Conservation (phyloP, 2,329 filamentous ascomycete species). For the Mollisiaceae sp. region DNA sequence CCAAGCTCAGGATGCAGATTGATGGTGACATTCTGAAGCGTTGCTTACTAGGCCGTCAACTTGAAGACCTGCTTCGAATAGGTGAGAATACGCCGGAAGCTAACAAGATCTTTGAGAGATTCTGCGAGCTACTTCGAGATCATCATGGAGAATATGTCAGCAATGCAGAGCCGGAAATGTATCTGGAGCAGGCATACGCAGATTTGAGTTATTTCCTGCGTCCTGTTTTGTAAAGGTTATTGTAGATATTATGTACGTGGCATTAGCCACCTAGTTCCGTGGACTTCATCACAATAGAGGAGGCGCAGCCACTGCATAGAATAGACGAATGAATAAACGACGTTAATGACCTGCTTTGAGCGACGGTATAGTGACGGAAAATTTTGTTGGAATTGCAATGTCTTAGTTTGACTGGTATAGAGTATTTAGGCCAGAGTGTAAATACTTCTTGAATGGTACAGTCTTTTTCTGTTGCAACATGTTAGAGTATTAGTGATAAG, state of each 20-base stretch:
- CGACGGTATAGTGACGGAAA: background rate
- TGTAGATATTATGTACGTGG: background rate
- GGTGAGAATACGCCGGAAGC: conserved; percentile 20
- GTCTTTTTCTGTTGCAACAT: no score
- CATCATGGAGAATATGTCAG: conserved; percentile 50
- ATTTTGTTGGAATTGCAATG: background rate
- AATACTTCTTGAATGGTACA: no score
- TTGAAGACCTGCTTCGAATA: conserved; percentile 50
- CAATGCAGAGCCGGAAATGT: conserved; percentile 40
- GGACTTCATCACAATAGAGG: background rate
- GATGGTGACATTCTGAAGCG: conserved; percentile 68
- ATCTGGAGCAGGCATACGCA: conserved; percentile 57
- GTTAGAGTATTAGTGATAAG: no score
- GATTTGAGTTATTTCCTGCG: conserved; percentile 59
- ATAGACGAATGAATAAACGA: conserved; percentile 4
- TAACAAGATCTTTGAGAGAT: conserved; percentile 39
- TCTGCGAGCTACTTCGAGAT: conserved; percentile 55
- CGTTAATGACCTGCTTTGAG: background rate
- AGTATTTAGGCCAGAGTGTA: no score
- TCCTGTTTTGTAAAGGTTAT: conserved; percentile 50
- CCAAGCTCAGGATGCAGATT: conserved; percentile 62
- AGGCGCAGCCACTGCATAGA: background rate
- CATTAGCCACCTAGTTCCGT: background rate
- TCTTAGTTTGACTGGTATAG: background rate
- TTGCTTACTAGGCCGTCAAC: conserved; percentile 52